Evolutionary conservation across 106 monocot genomes (phyloP).

Genomic region (Acorus gramineus): DNA sequence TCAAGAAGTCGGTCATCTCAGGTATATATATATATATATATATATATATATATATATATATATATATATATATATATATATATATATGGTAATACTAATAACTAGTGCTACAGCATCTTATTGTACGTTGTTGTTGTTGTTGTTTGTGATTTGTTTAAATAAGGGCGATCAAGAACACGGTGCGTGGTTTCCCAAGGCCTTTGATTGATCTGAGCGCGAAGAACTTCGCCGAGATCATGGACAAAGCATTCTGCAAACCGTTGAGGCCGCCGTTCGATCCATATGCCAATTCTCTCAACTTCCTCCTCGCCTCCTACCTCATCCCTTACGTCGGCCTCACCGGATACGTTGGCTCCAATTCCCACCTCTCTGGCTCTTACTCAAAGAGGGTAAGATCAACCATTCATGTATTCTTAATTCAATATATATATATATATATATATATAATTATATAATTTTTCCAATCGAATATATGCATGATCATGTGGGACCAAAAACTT

Average conservation of each 20-base stretch:
- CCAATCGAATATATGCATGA: too few species aligned
- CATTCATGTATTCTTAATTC: neutral
- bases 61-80: too few species aligned
- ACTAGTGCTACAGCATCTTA: neutral
- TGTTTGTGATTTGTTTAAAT: too few species aligned
- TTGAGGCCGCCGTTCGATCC: slow-evolving; percentile 59
- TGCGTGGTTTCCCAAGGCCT: slow-evolving; percentile 57
- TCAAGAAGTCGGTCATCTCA: slow-evolving; percentile 72
- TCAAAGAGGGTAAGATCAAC: slow-evolving; percentile 33
- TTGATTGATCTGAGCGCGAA: slow-evolving; percentile 38
- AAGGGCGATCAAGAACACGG: slow-evolving; percentile 47
- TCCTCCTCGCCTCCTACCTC: slow-evolving; percentile 42
- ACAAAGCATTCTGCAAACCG: slow-evolving; percentile 14
- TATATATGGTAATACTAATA: neutral
- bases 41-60: too few species aligned
- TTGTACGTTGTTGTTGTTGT: neutral
- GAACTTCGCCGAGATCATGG: slow-evolving; percentile 38
- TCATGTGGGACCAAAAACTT: too few species aligned
- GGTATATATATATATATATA: slow-evolving; percentile 13
- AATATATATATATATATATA: too few species aligned
- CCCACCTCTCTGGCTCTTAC: slow-evolving; percentile 11
- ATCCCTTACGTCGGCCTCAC: slow-evolving; percentile 59
- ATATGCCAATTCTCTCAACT: slow-evolving; percentile 38
- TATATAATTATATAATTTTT: too few species aligned
- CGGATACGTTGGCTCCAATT: slow-evolving; percentile 49